Conservation (phyloP, 805 yeast species). For the Lachancea meyersii region DNA sequence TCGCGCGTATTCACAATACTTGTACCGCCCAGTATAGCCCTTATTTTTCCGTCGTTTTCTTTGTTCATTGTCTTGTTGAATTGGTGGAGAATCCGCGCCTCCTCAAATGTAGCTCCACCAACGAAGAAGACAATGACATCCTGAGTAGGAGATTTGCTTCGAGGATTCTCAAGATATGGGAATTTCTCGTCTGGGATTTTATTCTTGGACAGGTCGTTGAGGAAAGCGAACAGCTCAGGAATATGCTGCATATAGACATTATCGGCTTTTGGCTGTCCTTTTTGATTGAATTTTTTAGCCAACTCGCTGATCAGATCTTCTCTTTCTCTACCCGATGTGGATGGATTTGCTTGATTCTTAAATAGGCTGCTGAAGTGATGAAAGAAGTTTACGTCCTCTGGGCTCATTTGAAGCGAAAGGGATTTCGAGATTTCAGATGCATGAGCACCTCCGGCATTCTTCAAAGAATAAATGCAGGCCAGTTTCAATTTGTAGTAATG, state of each 20-base stretch:
- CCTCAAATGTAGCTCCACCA: slow-evolving; percentile 93
- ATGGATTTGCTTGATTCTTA: slow-evolving; percentile 3
- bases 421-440: slow-evolving; percentile 39
- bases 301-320: slow-evolving; percentile 31
- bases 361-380: slow-evolving; percentile 39
- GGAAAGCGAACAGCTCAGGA: slow-evolving; percentile 49
- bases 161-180: slow-evolving; percentile 28
- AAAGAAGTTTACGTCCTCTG: slow-evolving; percentile 38
- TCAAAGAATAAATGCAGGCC: slow-evolving; percentile 64
- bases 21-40: slow-evolving; percentile 79
- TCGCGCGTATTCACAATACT: slow-evolving; percentile 43
- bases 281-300: slow-evolving; percentile 31
- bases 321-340: slow-evolving; percentile 14
- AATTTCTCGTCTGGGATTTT: slow-evolving; percentile 31
- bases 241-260: slow-evolving; percentile 88
- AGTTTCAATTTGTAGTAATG: slow-evolving; percentile 62
- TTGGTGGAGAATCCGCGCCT: slow-evolving; percentile 74
- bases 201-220: slow-evolving; percentile 34
- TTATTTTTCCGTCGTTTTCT: slow-evolving; percentile 40
- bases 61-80: slow-evolving; percentile 45
- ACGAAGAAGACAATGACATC: slow-evolving; percentile 67
- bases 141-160: slow-evolving; percentile 37
- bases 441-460: slow-evolving; percentile 59
- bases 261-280: slow-evolving; percentile 41
- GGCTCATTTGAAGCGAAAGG: slow-evolving; percentile 35